A percentile compares a stretch with the other conserved stretches of the same genome.
These are phyloP conservation scores for Phylloporus sp. DNA, from an alignment of 768 basidiomycete genomes.

Conservation along the genomic window DNA sequence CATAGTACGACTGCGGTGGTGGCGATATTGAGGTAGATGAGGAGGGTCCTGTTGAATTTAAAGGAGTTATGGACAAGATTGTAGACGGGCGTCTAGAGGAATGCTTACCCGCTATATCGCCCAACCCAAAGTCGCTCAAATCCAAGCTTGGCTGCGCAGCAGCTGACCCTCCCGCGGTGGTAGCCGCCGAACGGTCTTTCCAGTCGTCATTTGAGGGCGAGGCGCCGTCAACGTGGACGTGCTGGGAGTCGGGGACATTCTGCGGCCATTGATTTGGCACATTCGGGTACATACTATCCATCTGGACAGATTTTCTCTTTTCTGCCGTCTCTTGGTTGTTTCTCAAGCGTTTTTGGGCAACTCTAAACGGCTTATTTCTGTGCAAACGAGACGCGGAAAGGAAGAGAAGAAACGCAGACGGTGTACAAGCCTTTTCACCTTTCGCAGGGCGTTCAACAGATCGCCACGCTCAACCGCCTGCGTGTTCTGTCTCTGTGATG, in stretches of 20 bases:
- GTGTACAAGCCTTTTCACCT: constrained; percentile 39
- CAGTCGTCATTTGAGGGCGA: constrained; percentile 35
- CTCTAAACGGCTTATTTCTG: constrained; percentile 46
- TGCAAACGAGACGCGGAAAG: constrained; percentile 37
- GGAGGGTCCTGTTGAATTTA: constrained; percentile 31
- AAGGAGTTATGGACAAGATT: constrained; percentile 1
- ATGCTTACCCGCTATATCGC: constrained; percentile 43
- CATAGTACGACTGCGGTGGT: constrained; percentile 40
- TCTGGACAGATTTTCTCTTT: constrained; percentile 39
- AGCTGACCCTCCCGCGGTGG: constrained; percentile 24
- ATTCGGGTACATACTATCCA: constrained; percentile 47
- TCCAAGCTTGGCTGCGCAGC: constrained; percentile 36
- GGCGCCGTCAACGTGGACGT: constrained; percentile 30
- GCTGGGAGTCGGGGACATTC: constrained; percentile 34
- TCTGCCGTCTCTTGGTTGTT: constrained; percentile 31
- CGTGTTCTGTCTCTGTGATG: constrained; percentile 38
- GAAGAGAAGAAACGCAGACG: constrained; percentile 35
- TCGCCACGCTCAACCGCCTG: constrained; percentile 36
- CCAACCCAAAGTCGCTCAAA: constrained; percentile 42
- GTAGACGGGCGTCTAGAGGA: constrained; percentile 28
- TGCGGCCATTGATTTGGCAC: constrained; percentile 40
- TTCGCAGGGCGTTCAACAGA: constrained; percentile 34
- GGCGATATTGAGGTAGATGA: constrained; percentile 39
- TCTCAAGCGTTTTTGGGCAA: constrained; percentile 43
- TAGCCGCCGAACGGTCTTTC: constrained; percentile 34